Conservation (phyloP, 495 filamentous ascomycete genomes). For the Tuber borchii region DNA sequence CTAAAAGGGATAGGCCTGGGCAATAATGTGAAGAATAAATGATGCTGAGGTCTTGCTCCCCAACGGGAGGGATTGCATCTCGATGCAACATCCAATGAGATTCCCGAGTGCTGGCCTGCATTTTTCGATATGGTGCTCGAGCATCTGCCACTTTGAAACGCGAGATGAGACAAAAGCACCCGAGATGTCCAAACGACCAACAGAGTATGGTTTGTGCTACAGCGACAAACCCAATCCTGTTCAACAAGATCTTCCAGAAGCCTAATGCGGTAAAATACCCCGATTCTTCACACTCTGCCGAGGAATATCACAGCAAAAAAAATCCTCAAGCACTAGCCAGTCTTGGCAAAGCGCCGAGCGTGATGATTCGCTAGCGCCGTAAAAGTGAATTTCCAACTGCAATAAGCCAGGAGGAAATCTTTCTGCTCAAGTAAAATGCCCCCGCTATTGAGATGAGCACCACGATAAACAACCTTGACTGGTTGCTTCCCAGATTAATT, state of each 20-base stretch:
- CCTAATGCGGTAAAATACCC: background rate
- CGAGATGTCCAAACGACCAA: background rate
- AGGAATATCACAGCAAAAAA: background rate
- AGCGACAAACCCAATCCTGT: background rate
- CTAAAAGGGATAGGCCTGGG: background rate
- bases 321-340: background rate
- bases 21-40: background rate
- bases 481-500: background rate
- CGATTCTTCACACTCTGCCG: background rate
- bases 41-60: background rate
- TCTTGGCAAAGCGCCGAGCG: background rate
- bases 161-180: background rate
- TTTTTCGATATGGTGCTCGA: background rate
- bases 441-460: background rate
- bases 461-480: background rate
- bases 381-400: background rate
- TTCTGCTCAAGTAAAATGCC: background rate
- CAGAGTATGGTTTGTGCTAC: background rate
- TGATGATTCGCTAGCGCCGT: background rate
- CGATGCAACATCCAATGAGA: background rate
- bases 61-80: background rate
- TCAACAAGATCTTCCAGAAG: background rate
- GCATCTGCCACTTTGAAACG: background rate
- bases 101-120: background rate
- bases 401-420: background rate